Evolutionary conservation across 2,329 filamentous ascomycete genomes (phyloP), one percentile per base, ranked within the genome.

Genomic region (Blastomyces percursus): DNA sequence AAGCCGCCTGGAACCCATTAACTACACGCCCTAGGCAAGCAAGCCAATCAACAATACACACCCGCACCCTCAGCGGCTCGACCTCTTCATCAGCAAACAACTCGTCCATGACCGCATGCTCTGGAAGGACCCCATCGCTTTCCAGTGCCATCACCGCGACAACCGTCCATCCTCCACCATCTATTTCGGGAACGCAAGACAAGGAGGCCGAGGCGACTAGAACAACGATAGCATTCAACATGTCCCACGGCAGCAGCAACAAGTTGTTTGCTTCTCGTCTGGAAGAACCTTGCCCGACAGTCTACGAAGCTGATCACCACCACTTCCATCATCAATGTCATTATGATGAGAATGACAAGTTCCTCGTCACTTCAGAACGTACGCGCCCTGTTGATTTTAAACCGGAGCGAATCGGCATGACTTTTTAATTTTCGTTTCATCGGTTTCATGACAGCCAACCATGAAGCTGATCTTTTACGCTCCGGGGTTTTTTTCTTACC

Each of bases 61-160:
- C 67, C 27, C 74, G 72, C 32, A 75, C 72, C 0, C 57, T 75
- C 19, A 76, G 74, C 61, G 72, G 71, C 19, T 74, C 73, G 7
- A 76, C 74, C 2, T 52, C 73, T 50, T 67, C 67, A 27, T 74
- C 68, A 27, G 71, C 72, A 1, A 68, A 68, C 19, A 66, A 68
- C n/a, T 69, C 66, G 16, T 70, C 68, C 57, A 66, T 68, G 35
- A 69, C 66, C 2, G 67, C 64, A 1, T 61, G 63, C 19, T 59
- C 64, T 8, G 66, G 62, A 50, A 62, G 64, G 16, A 73, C 70
- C 32, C 64, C 66, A 9, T 74, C 73, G 1, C 62, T 74, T 21
- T 71, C 73, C 16, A 74, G 72, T 61, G 67, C 63, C 35, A 65
- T 67, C 30, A 68, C 65, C 9, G 64, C 65, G 12, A 64, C 62